phyloP scores from a whole-genome alignment of 2,329 filamentous ascomycete species.

The Gnomoniopsis smithogilvyi region DNA sequence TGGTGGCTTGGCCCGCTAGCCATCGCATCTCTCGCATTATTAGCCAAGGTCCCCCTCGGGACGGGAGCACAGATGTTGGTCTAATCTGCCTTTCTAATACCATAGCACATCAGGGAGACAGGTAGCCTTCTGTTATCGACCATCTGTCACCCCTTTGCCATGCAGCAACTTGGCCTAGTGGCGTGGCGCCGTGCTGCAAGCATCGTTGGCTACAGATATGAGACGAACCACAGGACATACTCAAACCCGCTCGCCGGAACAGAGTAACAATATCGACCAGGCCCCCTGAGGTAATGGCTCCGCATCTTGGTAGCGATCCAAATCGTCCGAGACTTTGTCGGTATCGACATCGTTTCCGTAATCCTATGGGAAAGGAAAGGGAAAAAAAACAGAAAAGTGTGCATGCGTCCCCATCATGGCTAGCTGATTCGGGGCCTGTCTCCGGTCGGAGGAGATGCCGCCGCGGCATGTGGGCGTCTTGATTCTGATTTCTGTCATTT shows the following conservation, averaged over 20 bases:
- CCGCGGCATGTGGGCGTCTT: neutral
- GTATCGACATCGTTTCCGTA: neutral
- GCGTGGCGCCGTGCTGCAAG: neutral
- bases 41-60: neutral
- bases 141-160: slow-evolving; percentile 5
- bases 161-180: neutral
- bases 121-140: slow-evolving; percentile 1
- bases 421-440: neutral
- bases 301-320: neutral
- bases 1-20: too few species aligned
- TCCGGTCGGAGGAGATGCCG: neutral
- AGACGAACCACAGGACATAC: neutral
- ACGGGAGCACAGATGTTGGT: neutral
- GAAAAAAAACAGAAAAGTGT: too few species aligned
- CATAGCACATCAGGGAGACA: slow-evolving; percentile 3
- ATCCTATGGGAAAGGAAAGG: neutral
- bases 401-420: neutral
- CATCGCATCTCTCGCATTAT: too few species aligned
- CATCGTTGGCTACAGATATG: neutral
- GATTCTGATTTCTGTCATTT: too few species aligned
- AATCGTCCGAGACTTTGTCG: neutral
- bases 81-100: neutral
- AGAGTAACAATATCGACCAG: neutral
- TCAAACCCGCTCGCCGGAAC: neutral
- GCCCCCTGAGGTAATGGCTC: neutral